Evolutionary conservation across 805 yeast genomes (phyloP), one percentile per base, ranked within the genome.

Genomic region (Vanderwaltozyma tropicalis): DNA sequence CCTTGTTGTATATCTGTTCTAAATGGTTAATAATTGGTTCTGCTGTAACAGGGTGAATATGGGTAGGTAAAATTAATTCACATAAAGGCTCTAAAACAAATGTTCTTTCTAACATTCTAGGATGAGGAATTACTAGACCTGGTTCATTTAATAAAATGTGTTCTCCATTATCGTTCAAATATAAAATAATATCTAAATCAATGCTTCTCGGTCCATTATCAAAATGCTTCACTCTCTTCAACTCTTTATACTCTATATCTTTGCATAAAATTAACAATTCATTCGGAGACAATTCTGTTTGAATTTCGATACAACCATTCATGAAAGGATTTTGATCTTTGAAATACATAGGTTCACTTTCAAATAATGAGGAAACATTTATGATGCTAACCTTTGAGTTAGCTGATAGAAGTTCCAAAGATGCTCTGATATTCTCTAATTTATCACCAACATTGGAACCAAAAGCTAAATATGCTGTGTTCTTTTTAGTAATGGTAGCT

Each of bases 191-290:
- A 59, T 92, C 99, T 35, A 92, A 67, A 53, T 92, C 99, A 37
- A 92, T 82, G 11, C 84, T 64, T 41, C 99, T 68, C 8, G 99
- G 98, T 0, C 98, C 96, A 56, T 92, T 92, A 12, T 82, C 88
- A 46, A 85, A 69, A 31, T 76, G 62, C 55, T 92, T 92, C 17
- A 79, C 78, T 31, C 99, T 66, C 5, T 72, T 66, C 26, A 88
- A 64, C 12, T 70, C 71, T 7, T 75, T 66, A 49, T 85, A 85
- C 58, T 92, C 99, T 31, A 92, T 80, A 19, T 70, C 64, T 53
- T 92, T 89, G 41, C 88, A 59, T 8, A 68, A 60, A 16, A 56
- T 55, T 24, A 92, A 62, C 13, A 92, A 62, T 1, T 74, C 78
- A 25, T 68, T 65, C 1, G 99, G 97, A 3, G 66, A 46, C 15